Evolutionary conservation across 345 rosid species (phyloP).

Genomic region (Gossypium bickii): DNA sequence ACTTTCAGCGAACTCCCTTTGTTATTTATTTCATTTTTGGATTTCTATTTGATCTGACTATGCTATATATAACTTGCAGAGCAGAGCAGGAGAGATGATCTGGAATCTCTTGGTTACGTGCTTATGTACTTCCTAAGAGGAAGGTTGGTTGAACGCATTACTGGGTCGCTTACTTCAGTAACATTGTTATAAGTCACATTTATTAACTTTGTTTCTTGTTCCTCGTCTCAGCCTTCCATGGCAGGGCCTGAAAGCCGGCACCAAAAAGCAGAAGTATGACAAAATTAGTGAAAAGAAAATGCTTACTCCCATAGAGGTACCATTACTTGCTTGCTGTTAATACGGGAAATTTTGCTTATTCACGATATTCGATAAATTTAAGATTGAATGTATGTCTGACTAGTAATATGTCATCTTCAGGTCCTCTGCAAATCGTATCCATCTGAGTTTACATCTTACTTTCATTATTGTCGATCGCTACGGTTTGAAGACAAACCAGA

Average conservation of each 20-base stretch:
- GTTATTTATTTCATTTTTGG: constrained; percentile 5
- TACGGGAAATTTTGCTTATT: background rate
- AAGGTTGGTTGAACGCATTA: constrained; percentile 45
- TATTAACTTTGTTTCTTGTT: constrained; percentile 13
- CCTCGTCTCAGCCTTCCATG: constrained; percentile 75
- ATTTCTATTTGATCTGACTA: constrained; percentile 6
- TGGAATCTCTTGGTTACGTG: constrained; percentile 98
- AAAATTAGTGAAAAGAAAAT: constrained; percentile 94
- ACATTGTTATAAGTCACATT: background rate
- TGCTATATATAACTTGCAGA: constrained; percentile 39
- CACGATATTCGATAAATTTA: background rate
- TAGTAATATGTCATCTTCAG: constrained; percentile 29
- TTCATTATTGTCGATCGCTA: constrained; percentile 89
- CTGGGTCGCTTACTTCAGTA: constrained; percentile 4
- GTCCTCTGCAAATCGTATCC: constrained; percentile 85
- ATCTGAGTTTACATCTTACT: constrained; percentile 87
- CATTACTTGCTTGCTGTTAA: background rate
- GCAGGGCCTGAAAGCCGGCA: constrained; percentile 97
- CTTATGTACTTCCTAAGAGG: constrained; percentile 97
- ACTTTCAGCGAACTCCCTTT: background rate
- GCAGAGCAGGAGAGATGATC: constrained; percentile 99
- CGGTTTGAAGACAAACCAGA: constrained; percentile 97
- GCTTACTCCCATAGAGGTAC: constrained; percentile 86
- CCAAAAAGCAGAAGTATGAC: constrained; percentile 96
- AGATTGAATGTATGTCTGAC: background rate